Evolutionary conservation across 202 grass and related monocot species (phyloP).

Genomic region (Miscanthus sacchariflorus): DNA sequence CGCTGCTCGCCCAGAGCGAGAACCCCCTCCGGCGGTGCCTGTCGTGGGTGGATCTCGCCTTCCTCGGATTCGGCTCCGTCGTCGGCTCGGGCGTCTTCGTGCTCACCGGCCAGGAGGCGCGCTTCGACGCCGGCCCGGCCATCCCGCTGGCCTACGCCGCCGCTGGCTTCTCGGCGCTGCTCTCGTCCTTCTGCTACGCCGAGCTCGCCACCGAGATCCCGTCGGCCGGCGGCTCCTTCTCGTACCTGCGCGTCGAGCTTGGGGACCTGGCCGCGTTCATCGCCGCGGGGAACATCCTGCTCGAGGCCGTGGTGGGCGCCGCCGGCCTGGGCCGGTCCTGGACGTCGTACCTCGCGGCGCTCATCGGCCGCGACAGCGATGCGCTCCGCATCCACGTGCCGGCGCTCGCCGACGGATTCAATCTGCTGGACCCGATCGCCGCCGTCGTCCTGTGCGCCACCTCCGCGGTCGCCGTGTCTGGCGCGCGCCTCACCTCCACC

Average conservation of each 20-base stretch:
- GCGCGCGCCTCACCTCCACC: conserved; percentile 56
- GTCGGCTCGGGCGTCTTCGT: conserved; percentile 76
- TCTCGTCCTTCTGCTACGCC: conserved; percentile 70
- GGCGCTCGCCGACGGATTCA: conserved; percentile 57
- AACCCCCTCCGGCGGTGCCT: conserved; percentile 68
- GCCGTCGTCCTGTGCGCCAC: conserved; percentile 54
- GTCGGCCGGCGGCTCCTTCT: conserved; percentile 67
- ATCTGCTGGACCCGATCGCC: conserved; percentile 70
- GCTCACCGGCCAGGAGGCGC: conserved; percentile 77
- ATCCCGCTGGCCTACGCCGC: conserved; percentile 71
- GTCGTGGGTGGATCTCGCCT: conserved; percentile 66
- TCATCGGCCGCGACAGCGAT: conserved; percentile 62
- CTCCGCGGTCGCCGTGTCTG: conserved; percentile 55
- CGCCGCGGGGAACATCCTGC: conserved; percentile 72
- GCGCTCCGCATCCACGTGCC: conserved; percentile 65
- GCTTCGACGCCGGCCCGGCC: conserved; percentile 65
- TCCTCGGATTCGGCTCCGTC: conserved; percentile 74
- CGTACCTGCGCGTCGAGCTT: conserved; percentile 75
- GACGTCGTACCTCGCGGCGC: conserved; percentile 71
- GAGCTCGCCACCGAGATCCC: conserved; percentile 79
- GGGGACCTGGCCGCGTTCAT: conserved; percentile 68
- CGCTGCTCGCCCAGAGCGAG: conserved; percentile 62
- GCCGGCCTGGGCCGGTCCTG: conserved; percentile 67
- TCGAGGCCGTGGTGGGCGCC: conserved; percentile 69
- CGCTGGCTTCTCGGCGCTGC: conserved; percentile 63